Evolutionary conservation across 768 basidiomycete species (phyloP).

Genomic region (Termitomyces sp.): DNA sequence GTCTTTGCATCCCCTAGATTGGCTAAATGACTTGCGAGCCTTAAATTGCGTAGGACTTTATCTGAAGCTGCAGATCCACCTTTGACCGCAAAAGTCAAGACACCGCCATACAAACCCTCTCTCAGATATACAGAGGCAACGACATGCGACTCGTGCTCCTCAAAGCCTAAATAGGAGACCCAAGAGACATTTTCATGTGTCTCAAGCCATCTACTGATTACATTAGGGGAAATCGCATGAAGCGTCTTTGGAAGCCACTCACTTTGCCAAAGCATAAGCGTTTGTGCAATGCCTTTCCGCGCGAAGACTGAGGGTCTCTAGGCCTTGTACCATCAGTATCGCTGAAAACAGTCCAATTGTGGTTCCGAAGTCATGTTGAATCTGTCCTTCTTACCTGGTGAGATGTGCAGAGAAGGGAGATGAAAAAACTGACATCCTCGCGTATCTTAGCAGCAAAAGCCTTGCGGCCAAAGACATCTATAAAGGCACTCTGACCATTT

Average conservation of each 20-base stretch:
- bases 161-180: slow-evolving; percentile 15
- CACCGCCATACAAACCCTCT: slow-evolving; percentile 26
- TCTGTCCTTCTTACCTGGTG: not conserved
- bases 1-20: slow-evolving; percentile 18
- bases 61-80: slow-evolving; percentile 20
- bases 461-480: not conserved
- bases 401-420: not conserved
- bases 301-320: slow-evolving; percentile 71
- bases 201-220: slow-evolving; percentile 23
- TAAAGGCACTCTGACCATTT: not conserved
- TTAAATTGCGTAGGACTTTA: slow-evolving; percentile 28
- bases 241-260: not conserved
- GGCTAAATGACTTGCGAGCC: slow-evolving; percentile 27
- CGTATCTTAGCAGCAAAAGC: slow-evolving; percentile 1
- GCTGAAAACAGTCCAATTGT: not conserved
- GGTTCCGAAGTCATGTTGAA: not conserved
- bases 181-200: slow-evolving; percentile 27
- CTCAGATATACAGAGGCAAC: no score
- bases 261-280: slow-evolving; percentile 60
- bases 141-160: no score
- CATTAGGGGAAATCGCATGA: not conserved
- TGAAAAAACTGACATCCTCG: not conserved
- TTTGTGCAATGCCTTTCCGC: slow-evolving; percentile 69
- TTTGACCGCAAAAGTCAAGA: slow-evolving; percentile 34
- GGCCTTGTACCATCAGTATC: slow-evolving; percentile 9